A percentile compares a stretch with the other conserved stretches of the same genome.
phyloP scores from a whole-genome alignment of 2,329 filamentous ascomycete species.

The Aspergillus novoparasiticus region DNA sequence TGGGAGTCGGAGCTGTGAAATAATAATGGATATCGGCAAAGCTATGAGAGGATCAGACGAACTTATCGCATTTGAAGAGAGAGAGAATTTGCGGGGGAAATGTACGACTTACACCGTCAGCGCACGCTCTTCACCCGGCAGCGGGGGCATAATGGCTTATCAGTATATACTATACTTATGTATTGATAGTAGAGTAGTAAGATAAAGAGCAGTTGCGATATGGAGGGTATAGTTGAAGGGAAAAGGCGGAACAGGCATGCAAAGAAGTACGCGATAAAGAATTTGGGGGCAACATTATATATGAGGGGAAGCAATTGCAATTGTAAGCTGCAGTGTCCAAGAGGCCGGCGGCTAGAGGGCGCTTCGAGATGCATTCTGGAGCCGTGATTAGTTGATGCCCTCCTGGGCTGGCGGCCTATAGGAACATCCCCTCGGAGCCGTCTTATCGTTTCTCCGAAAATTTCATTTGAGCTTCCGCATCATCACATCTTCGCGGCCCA shows the following conservation, averaged over 20 bases:
- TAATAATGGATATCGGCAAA: slow-evolving; percentile 68
- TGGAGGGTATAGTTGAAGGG: neutral
- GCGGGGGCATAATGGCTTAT: slow-evolving; percentile 45
- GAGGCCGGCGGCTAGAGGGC: slow-evolving; percentile 25
- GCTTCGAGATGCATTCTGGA: slow-evolving; percentile 19
- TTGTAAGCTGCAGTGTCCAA: slow-evolving; percentile 19
- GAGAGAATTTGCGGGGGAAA: slow-evolving; percentile 21
- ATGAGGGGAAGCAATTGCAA: slow-evolving; percentile 16
- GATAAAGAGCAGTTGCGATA: neutral
- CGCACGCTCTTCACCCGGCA: slow-evolving; percentile 49
- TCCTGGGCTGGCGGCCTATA: neutral
- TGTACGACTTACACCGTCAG: slow-evolving; percentile 47
- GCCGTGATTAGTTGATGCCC: slow-evolving; percentile 13
- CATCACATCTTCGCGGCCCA: slow-evolving; percentile 6
- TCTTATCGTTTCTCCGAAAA: slow-evolving; percentile 38
- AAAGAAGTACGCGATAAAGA: slow-evolving; percentile 1
- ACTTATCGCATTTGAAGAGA: neutral
- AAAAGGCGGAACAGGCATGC: neutral
- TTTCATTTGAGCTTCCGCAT: slow-evolving; percentile 33
- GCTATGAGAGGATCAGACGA: slow-evolving; percentile 40
- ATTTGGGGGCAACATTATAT: slow-evolving; percentile 10
- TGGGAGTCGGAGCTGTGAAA: slow-evolving; percentile 58
- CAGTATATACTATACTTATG: neutral
- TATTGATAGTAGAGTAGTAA: neutral
- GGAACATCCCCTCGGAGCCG: neutral